Base-by-base conservation (phyloP, 768 basidiomycete species). In the Rhizopogon vulgaris region DNA sequence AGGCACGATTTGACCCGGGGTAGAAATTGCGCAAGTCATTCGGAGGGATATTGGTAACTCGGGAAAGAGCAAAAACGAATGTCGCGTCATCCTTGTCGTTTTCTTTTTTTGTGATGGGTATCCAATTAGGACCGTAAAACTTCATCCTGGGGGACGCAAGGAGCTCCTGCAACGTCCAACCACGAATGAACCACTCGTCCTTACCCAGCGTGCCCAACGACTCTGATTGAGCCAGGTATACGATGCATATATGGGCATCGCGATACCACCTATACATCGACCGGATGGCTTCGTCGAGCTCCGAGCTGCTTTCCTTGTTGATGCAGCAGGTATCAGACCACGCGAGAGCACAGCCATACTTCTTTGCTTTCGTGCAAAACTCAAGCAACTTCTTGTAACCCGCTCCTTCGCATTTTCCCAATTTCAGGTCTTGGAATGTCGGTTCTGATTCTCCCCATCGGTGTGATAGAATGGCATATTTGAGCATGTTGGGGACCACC, bases 211-310 rank as follows among this genome's bases (percentile, higher is more conserved):
- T 43, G 17, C 12, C n/a, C 38, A 38, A 27, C 8, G 34, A 27
- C 14, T 46, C 32, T 10, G 41, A 24, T 18, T 38, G 45, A 27
- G 45, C 41, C 1, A 59, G 36, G 41, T 59, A 42, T 7, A 52
- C 56, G 14, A 55, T 37, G 42, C 58, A 59, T 32, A 59, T 34
- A 28, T 58, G 25, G 15, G 58, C 53, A 34, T 58, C 46, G 15
- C 45, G 41, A 24, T 59, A 59, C 57, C 58, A 59, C 12, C 15
- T 38, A 18, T 43, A 59, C 58, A 59, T 59, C 14, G 58, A 58
- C 6, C 50, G 49, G 15, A 59, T 54, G 38, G 57, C 53, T 27
- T 59, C 58, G 14, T 55, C 48, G 15, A 59, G 50, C 30, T 59
- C 58, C 4, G 58, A 39, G 24, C 58, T 59, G 39, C 57, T 58